Conservation (phyloP, 148 eudicot species). For the Cornus kousa region DNA sequence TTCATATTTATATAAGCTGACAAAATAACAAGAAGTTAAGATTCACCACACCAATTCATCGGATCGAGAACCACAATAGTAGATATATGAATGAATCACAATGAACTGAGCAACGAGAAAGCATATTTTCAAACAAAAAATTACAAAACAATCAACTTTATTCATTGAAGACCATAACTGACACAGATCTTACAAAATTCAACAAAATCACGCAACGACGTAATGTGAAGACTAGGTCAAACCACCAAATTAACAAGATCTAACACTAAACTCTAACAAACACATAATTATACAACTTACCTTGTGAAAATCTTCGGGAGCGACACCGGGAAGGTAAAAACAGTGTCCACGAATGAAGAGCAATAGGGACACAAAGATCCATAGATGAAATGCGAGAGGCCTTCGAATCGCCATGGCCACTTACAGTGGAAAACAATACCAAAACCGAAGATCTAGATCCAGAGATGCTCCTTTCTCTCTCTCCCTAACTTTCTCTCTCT, state of each 20-base stretch:
- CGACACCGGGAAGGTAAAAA: slow-evolving; percentile 40
- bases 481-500: background rate
- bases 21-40: too few species aligned
- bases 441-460: slow-evolving; percentile 3
- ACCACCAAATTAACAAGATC: background rate
- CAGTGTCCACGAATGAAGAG: slow-evolving; percentile 15
- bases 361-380: slow-evolving; percentile 5
- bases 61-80: background rate
- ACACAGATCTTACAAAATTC: background rate
- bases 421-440: background rate
- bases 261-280: background rate
- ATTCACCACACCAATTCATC: background rate
- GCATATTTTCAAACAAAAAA: background rate
- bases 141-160: too few species aligned
- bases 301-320: slow-evolving; percentile 34
- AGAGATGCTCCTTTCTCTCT: background rate
- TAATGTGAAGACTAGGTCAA: too few species aligned
- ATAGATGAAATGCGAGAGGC: slow-evolving; percentile 9
- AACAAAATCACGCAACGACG: background rate
- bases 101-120: background rate
- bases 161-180: background rate
- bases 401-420: background rate
- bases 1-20: background rate
- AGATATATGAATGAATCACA: background rate
- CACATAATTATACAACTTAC: background rate